Base-by-base conservation (phyloP, 441 rosid genomes). In the Dalechampia spathulata region DNA sequence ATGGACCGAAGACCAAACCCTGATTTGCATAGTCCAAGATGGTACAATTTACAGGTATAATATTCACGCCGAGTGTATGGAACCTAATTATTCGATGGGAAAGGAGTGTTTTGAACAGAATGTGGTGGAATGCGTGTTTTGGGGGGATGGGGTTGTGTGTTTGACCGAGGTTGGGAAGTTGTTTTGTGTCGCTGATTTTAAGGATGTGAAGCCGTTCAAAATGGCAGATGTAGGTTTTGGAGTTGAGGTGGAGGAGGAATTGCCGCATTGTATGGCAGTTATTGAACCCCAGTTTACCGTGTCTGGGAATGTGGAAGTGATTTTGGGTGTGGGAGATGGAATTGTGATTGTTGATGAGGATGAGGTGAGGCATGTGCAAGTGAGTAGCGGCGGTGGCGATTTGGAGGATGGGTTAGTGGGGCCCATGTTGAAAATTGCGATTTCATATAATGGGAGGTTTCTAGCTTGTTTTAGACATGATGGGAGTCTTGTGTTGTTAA, bases 111-210 rank as follows among this genome's bases (percentile, higher is more conserved):
- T 87, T 57, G 93, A 90, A 74, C 91, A 93, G 74, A 93, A 84
- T 66, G 99, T 90, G 50, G 86, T 80, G 52, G 97, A 93, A 16
- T 93, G 91, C 49, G 75, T 93, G 15, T 90, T 83, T 54, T 93
- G 97, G 99, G 96, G 88, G 2, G 90, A 82, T 40, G 96, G 99
- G 20, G 89, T 85, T 14, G 95, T 90, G 34, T 93, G 97, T 57
- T 57, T 93, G 64, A 93, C 99, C 1, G 95, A 86, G 61, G 86
- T 78, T 9, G 89, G 87, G 13, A 65, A 77, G 64, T 55, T 87
- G 15, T 76, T 79, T 46, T 85, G 90, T 39, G 72, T 93, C 6
- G 69, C 90, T 1, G 97, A 93, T 68, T 90, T 90, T 56, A 76
- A 80, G 75, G 78, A 80, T 5, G 78, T 86, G 65, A 77, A 66